Conservation (phyloP, 2,329 filamentous ascomycete species). For the Pseudopithomyces maydicus region DNA sequence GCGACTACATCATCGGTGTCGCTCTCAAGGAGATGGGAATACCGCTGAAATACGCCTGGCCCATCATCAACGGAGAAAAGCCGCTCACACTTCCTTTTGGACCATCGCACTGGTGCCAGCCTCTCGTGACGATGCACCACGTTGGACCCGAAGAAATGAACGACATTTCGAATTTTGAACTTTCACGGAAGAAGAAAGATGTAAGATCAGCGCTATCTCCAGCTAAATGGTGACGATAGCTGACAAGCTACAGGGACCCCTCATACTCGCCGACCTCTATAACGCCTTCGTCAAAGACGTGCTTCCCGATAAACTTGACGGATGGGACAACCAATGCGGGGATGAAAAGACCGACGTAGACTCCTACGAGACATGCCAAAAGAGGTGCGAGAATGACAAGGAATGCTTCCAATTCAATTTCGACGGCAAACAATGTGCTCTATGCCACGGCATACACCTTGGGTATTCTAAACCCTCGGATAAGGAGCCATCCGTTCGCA, state of each 20-base stretch:
- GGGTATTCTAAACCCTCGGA: no score
- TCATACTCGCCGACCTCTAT: no score
- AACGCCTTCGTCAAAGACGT: neutral
- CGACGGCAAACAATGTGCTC: no score
- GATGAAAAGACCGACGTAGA: neutral
- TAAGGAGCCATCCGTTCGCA: no score
- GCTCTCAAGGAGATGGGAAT: neutral
- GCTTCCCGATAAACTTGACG: neutral
- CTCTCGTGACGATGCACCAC: neutral
- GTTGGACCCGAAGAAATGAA: neutral
- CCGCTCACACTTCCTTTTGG: neutral
- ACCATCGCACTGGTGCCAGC: neutral
- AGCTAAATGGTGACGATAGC: no score
- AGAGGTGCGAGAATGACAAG: no score
- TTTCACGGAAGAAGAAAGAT: neutral
- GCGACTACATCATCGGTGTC: neutral
- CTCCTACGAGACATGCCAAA: no score
- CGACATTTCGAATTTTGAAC: neutral
- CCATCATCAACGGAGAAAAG: neutral
- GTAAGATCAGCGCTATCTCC: no score
- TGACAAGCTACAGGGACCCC: neutral
- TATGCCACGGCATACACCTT: no score
- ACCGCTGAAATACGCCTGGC: neutral
- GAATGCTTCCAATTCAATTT: no score
- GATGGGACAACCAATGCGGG: neutral